Evolutionary conservation across 345 rosid species (phyloP).

Genomic region (Kandelia obovata): DNA sequence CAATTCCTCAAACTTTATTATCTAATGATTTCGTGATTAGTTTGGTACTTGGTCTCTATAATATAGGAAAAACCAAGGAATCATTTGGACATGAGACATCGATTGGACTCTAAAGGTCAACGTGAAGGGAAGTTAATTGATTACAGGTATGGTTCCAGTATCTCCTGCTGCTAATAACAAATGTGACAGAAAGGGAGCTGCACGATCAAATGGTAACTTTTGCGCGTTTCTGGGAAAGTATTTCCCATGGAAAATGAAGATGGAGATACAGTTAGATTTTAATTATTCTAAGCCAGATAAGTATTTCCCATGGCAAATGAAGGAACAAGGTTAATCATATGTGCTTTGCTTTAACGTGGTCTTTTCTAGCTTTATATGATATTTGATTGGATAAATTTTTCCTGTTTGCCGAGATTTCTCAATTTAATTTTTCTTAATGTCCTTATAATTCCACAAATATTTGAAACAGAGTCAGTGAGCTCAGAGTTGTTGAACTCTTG

Average conservation of each 20-base stretch:
- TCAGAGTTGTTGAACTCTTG: slow-evolving; percentile 86
- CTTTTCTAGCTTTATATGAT: neutral
- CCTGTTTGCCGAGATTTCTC: neutral
- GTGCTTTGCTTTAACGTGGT: too few species aligned
- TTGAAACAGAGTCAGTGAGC: slow-evolving; percentile 69
- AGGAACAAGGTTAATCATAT: too few species aligned
- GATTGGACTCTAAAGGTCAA: slow-evolving; percentile 84
- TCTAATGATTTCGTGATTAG: too few species aligned
- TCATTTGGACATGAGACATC: slow-evolving; percentile 93
- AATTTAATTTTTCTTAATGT: neutral
- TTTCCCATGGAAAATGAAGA: too few species aligned
- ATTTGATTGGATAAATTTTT: neutral
- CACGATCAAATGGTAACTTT: too few species aligned
- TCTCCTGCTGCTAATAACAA: neutral
- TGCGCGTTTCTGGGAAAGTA: neutral
- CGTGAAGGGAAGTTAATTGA: slow-evolving; percentile 89
- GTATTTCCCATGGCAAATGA: too few species aligned
- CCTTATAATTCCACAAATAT: neutral
- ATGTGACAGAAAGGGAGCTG: neutral
- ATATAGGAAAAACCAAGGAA: slow-evolving; percentile 80
- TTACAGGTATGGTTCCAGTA: slow-evolving; percentile 53
- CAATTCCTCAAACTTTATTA: too few species aligned
- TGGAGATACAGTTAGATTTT: too few species aligned
- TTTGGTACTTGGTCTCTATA: neutral
- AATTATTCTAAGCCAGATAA: too few species aligned